A percentile compares a stretch with the other conserved stretches of the same genome.
Evolutionary conservation across 2,329 filamentous ascomycete genomes (phyloP).

Genomic region (Aspergillus awamori): DNA sequence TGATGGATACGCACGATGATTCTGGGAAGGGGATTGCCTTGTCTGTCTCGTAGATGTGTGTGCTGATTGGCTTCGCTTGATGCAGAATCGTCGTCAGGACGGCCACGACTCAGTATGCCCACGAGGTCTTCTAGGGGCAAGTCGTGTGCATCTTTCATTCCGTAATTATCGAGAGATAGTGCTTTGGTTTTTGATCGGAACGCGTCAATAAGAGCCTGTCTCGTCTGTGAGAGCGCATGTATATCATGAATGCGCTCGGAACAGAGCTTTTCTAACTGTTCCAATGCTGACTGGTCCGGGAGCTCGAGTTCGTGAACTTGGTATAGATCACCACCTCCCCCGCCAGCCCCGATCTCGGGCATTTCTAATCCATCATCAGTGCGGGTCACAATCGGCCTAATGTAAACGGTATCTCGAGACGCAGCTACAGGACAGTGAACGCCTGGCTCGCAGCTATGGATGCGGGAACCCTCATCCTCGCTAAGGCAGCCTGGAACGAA

Average conservation of each 20-base stretch:
- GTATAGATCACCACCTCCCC: slow-evolving; percentile 74
- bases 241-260: slow-evolving; percentile 40
- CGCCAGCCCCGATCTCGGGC: slow-evolving; percentile 74
- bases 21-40: slow-evolving; percentile 25
- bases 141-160: slow-evolving; percentile 40
- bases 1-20: slow-evolving; percentile 36
- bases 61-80: neutral
- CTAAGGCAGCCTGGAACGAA: slow-evolving; percentile 73
- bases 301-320: slow-evolving; percentile 68
- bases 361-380: slow-evolving; percentile 61
- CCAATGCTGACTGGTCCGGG: slow-evolving; percentile 51
- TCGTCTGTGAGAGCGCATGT: slow-evolving; percentile 30
- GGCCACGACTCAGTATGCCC: slow-evolving; percentile 33
- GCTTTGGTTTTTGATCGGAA: slow-evolving; percentile 37
- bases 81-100: slow-evolving; percentile 6
- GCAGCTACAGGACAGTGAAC: slow-evolving; percentile 47
- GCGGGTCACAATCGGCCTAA: slow-evolving; percentile 75
- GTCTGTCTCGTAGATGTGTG: slow-evolving; percentile 1
- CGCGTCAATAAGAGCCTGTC: slow-evolving; percentile 35
- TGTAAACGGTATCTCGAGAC: slow-evolving; percentile 65
- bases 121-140: slow-evolving; percentile 43
- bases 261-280: slow-evolving; percentile 59
- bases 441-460: slow-evolving; percentile 86
- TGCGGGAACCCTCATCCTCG: slow-evolving; percentile 59
- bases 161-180: slow-evolving; percentile 43